Base-by-base conservation (phyloP, 768 basidiomycete species). In the Suillus placidus region DNA sequence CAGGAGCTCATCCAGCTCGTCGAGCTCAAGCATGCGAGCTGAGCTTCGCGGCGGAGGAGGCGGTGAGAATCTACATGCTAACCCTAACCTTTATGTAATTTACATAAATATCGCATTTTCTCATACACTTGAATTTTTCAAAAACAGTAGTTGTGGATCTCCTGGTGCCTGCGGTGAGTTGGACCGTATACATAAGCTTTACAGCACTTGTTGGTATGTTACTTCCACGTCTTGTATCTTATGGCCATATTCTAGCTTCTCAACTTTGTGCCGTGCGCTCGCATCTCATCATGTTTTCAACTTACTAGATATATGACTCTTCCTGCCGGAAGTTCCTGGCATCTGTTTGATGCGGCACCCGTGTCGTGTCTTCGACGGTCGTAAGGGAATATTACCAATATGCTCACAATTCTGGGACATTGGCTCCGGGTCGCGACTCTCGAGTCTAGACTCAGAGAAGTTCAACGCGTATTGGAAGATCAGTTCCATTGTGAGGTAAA, bases 11-110 rank as follows among this genome's bases (percentile, higher is more conserved):
- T 69, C 16, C 70, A 58, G 69, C 69, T 70, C 70, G 69, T 69
- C 73, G 60, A 69, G 52, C 64, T 70, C 40, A 58, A 60, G 72
- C 76, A 78, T 77, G 64, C 75, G 58, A 42, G 40, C 20, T 20
- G 30, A 30, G 16, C 49, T 26, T 45, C 20, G 40, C 42, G n/a
- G 14, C 26, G 3, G 32, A n/a, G 12, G 4, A 76, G 61, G 62
- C 20, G 45, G n/a, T 52, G 26, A 34, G 57, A 56, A 49, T 49
- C 47, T 49, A 49, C 13, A 32, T 54, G 12, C 32, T 55, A 55
- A 35, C 54, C 34, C 52, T 54, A 55, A 35, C 54, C 34, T 32
- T 18, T 32, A 54, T 54, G n/a, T 54, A 18, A 54, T 54, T 10
- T 32, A 34, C 30, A 30, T 54, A 54, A 32, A 54, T 18, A 52